Evolutionary conservation across 768 basidiomycete genomes (phyloP).

Genomic region (Leccinum rimulosum): DNA sequence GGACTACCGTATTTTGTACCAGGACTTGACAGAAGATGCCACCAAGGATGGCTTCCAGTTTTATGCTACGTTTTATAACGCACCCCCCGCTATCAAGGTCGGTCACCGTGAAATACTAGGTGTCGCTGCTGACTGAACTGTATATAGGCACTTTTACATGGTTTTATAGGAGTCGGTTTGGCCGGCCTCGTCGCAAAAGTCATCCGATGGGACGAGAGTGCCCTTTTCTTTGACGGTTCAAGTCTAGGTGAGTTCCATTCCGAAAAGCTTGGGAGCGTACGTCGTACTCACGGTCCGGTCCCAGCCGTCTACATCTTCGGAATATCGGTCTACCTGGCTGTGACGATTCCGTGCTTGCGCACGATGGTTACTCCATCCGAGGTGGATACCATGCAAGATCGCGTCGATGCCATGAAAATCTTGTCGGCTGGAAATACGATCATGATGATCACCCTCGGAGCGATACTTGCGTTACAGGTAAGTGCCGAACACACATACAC

Average conservation of each 20-base stretch:
- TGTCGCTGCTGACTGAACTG: background rate
- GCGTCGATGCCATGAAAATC: constrained; percentile 75
- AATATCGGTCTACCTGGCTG: constrained; percentile 77
- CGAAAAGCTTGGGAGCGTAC: background rate
- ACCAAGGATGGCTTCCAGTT: constrained; percentile 81
- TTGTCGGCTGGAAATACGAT: constrained; percentile 87
- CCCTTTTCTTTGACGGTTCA: constrained; percentile 92
- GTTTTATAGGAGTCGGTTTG: constrained; percentile 76
- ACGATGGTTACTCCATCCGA: constrained; percentile 64
- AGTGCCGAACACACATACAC: constrained; percentile 23
- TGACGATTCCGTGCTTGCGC: constrained; percentile 74
- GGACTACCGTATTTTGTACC: constrained; percentile 83
- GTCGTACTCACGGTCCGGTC: constrained; percentile 14
- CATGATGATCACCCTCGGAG: constrained; percentile 64
- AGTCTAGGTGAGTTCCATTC: constrained; percentile 61
- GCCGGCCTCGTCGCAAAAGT: constrained; percentile 76
- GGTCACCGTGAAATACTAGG: constrained; percentile 13
- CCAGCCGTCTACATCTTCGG: constrained; percentile 73
- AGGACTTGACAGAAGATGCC: constrained; percentile 58
- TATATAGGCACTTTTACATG: constrained; percentile 78
- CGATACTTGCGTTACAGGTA: constrained; percentile 72
- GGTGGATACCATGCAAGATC: constrained; percentile 61
- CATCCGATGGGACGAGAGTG: constrained; percentile 87
- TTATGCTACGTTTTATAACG: constrained; percentile 90
- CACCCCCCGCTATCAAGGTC: constrained; percentile 92